phyloP scores from a whole-genome alignment of 345 rosid genomes.

The Erodium maritimum region DNA sequence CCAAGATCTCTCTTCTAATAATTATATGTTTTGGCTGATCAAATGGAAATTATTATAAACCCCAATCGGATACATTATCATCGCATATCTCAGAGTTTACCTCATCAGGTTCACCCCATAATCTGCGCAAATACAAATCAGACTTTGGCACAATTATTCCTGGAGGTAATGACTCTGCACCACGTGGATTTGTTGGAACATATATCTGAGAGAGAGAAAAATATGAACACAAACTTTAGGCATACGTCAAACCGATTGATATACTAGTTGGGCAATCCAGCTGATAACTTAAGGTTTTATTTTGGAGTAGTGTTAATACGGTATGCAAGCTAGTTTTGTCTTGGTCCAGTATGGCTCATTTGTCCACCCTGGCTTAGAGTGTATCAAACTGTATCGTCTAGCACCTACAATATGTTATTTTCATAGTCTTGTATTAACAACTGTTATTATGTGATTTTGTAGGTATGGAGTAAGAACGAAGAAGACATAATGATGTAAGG shows the following conservation, averaged over 20 bases:
- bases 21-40: too few species aligned
- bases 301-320: too few species aligned
- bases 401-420: too few species aligned
- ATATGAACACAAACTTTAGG: slow-evolving; percentile 7
- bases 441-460: too few species aligned
- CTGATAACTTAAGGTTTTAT: too few species aligned
- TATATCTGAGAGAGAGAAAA: slow-evolving; percentile 44
- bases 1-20: too few species aligned
- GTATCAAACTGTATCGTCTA: too few species aligned
- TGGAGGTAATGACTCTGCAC: slow-evolving; percentile 90
- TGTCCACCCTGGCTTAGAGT: too few species aligned
- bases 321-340: too few species aligned
- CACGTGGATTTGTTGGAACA: slow-evolving; percentile 79
- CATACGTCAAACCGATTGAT: background rate
- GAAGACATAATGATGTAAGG: background rate
- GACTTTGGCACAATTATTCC: slow-evolving; percentile 71
- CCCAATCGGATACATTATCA: background rate
- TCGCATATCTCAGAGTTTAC: slow-evolving; percentile 17
- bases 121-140: slow-evolving; percentile 71
- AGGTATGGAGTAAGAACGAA: background rate
- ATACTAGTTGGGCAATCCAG: too few species aligned
- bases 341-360: too few species aligned
- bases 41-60: background rate
- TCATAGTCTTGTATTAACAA: too few species aligned
- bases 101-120: slow-evolving; percentile 95